Conservation (phyloP, 1,284 basidiomycete genomes). For the Phellopilus nigrolimitatus region DNA sequence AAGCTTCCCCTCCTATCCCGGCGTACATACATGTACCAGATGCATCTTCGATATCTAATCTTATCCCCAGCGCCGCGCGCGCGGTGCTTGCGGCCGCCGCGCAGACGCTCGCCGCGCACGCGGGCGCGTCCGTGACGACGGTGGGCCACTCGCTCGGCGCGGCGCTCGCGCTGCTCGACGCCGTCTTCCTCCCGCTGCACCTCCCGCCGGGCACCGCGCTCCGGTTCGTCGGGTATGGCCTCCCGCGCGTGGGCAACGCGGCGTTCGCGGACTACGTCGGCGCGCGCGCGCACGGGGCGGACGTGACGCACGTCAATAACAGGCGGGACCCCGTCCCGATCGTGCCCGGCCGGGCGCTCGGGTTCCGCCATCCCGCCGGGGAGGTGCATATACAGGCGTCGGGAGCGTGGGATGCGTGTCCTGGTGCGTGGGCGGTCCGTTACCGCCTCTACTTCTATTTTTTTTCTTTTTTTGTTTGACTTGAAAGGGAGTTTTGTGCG, state of each 20-base stretch:
- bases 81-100: constrained; percentile 44
- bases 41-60: not conserved
- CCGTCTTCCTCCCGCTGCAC: constrained; percentile 34
- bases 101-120: constrained; percentile 35
- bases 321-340: constrained; percentile 30
- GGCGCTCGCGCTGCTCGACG: constrained; percentile 47
- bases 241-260: constrained; percentile 63
- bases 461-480: not conserved
- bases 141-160: constrained; percentile 56
- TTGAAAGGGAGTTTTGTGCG: not conserved
- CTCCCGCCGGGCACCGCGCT: constrained; percentile 32
- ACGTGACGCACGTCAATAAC: constrained; percentile 42
- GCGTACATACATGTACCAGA: not conserved
- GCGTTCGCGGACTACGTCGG: constrained; percentile 57
- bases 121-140: constrained; percentile 38
- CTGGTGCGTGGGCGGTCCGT: too few relatives aligned
- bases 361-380: constrained; percentile 29
- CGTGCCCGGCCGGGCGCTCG: constrained; percentile 28
- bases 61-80: constrained; percentile 39
- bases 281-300: constrained; percentile 21
- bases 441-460: too few relatives aligned
- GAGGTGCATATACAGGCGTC: constrained; percentile 29
- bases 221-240: constrained; percentile 41
- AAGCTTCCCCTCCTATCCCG: constrained; percentile 19
- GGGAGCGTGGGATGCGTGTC: constrained; percentile 24